Percentiles rank a stretch among this genome's conserved stretches.
These are phyloP conservation scores for Penicillium atrosanguineum DNA, from an alignment of 495 filamentous ascomycete species.

Conservation along the genomic window DNA sequence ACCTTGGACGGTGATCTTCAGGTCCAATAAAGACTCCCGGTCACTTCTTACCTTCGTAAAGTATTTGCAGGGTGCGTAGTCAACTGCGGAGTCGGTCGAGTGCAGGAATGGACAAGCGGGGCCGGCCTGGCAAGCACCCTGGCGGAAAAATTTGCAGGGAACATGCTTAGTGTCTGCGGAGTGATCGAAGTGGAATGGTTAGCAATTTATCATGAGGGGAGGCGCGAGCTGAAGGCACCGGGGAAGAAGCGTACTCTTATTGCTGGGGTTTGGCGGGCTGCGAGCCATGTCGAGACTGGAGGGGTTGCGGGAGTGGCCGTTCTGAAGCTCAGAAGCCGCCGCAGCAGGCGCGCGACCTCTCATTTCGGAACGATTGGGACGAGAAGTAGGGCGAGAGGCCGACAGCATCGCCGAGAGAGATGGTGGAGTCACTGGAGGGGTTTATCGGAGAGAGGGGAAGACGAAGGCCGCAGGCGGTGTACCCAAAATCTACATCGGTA, in stretches of 20 bases:
- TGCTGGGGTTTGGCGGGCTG: constrained; percentile 71
- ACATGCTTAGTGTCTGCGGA: constrained; percentile 89
- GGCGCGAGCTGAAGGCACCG: background rate
- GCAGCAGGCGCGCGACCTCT: constrained; percentile 45
- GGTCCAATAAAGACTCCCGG: background rate
- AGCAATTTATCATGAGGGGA: constrained; percentile 2
- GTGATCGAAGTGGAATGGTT: constrained; percentile 14
- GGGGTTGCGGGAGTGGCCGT: constrained; percentile 47
- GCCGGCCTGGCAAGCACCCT: constrained; percentile 94
- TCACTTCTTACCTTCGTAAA: constrained; percentile 79
- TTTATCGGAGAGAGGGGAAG: constrained; percentile 26
- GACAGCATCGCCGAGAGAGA: constrained; percentile 21
- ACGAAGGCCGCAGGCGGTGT: constrained; percentile 17
- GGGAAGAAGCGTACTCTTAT: constrained; percentile 59
- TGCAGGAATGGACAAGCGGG: constrained; percentile 95
- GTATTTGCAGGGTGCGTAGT: constrained; percentile 93
- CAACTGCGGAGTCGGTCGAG: constrained; percentile 72
- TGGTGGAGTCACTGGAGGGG: constrained; percentile 25
- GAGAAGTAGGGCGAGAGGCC: constrained; percentile 27
- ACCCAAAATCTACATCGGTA: background rate
- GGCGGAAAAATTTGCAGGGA: constrained; percentile 97
- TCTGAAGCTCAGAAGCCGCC: constrained; percentile 40
- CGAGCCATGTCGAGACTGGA: constrained; percentile 53
- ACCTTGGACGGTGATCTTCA: background rate
- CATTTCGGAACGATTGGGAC: constrained; percentile 34